A percentile compares a stretch with the other conserved stretches of the same genome.
These are phyloP conservation scores for Penicillium atrosanguineum DNA, from an alignment of 495 filamentous ascomycete genomes.

Conservation along the genomic window DNA sequence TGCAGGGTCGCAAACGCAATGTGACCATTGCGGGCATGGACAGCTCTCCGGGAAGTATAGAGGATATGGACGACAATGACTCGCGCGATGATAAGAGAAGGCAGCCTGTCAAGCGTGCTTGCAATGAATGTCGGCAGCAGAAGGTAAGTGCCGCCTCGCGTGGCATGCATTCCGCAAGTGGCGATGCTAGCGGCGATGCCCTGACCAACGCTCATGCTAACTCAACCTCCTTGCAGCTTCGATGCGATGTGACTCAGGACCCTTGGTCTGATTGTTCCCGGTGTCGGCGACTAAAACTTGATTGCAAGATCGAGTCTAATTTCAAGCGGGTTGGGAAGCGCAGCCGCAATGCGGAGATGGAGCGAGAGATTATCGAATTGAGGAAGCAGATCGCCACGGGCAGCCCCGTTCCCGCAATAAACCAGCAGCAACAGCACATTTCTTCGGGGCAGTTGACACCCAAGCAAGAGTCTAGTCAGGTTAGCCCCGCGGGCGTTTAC, in stretches of 20 bases:
- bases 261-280: constrained; percentile 78
- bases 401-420: constrained; percentile 36
- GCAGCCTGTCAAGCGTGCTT: constrained; percentile 80
- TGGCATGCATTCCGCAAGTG: constrained; percentile 3
- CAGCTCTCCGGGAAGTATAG: constrained; percentile 68
- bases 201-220: constrained; percentile 1
- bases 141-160: constrained; percentile 58
- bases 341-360: constrained; percentile 89
- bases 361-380: constrained; percentile 59
- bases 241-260: constrained; percentile 87
- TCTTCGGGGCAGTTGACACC: constrained; percentile 48
- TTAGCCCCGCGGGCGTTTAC: constrained; percentile 40
- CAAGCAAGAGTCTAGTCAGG: constrained; percentile 51
- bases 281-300: constrained; percentile 80
- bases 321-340: constrained; percentile 94
- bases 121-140: constrained; percentile 94
- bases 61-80: constrained; percentile 61
- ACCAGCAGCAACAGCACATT: constrained; percentile 49
- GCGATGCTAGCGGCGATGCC: not conserved
- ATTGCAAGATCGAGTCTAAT: constrained; percentile 89
- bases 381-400: constrained; percentile 63
- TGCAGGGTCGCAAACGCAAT: constrained; percentile 46
- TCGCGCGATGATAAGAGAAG: constrained; percentile 60
- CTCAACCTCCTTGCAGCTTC: constrained; percentile 52
- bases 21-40: constrained; percentile 50